Conservation (phyloP, 768 basidiomycete species). For the Hygrocybe punicea region DNA sequence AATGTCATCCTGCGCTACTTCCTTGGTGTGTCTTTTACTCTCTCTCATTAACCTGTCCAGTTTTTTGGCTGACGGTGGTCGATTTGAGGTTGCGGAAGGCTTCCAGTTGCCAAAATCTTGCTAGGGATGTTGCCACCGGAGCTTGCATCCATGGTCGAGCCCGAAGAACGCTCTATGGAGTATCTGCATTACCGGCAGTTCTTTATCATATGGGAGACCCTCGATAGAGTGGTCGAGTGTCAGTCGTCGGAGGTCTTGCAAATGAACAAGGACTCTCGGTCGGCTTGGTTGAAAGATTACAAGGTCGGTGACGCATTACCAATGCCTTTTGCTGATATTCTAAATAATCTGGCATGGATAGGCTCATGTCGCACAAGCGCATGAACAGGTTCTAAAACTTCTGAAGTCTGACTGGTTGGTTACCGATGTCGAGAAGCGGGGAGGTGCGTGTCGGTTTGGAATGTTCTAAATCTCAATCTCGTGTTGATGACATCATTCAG, state of each 20-base stretch:
- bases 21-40: constrained; percentile 56
- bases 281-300: constrained; percentile 64
- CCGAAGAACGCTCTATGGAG: constrained; percentile 70
- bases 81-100: constrained; percentile 62
- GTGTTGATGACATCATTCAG: constrained; percentile 26
- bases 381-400: constrained; percentile 63
- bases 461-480: neutral
- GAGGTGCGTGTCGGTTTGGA: constrained; percentile 32
- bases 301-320: constrained; percentile 39
- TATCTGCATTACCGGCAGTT: constrained; percentile 79
- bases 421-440: constrained; percentile 45
- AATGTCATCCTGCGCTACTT: constrained; percentile 89
- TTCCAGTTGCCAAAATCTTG: constrained; percentile 61
- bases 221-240: constrained; percentile 59
- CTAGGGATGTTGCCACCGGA: constrained; percentile 61
- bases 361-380: constrained; percentile 60
- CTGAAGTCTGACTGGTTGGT: constrained; percentile 78
- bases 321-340: neutral
- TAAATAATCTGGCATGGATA: constrained; percentile 18
- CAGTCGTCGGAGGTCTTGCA: constrained; percentile 54
- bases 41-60: no score
- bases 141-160: constrained; percentile 57
- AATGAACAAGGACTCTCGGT: constrained; percentile 56
- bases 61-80: no score
- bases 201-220: constrained; percentile 67